Conservation (phyloP, 2,329 filamentous ascomycete species). For the Tolypocladium nubicola region DNA sequence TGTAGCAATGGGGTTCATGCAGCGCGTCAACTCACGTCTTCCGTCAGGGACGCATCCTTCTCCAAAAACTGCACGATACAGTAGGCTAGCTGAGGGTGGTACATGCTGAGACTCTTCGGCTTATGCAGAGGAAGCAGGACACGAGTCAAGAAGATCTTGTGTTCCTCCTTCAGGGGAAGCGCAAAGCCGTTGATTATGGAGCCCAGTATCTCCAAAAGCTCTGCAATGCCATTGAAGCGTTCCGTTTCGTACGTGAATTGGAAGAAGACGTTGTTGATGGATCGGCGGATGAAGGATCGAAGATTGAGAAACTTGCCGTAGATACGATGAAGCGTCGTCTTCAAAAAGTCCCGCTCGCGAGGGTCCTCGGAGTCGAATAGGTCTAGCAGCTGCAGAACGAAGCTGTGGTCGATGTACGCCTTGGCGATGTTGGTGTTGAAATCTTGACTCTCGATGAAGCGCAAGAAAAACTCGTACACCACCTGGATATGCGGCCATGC, state of each 20-base stretch:
- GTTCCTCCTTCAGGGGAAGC: conserved; percentile 91
- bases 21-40: conserved; percentile 57
- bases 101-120: conserved; percentile 99
- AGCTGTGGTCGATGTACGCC: conserved; percentile 95
- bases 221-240: conserved; percentile 95
- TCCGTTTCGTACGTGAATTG: conserved; percentile 99
- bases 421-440: conserved; percentile 99
- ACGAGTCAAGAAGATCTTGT: conserved; percentile 93
- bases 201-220: conserved; percentile 89
- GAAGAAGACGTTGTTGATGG: conserved; percentile 99
- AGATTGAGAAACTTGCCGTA: conserved; percentile 99
- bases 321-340: conserved; percentile 94
- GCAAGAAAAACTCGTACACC: conserved; percentile 97
- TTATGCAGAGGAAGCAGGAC: conserved; percentile 93
- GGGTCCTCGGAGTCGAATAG: conserved; percentile 98
- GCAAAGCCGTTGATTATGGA: conserved; percentile 99
- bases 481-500: conserved; percentile 99
- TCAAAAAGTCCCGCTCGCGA: conserved; percentile 90
- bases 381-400: conserved; percentile 93
- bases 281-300: conserved; percentile 90
- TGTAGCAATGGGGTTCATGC: neutral
- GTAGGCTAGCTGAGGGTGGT: conserved; percentile 94
- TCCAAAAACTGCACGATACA: conserved; percentile 98
- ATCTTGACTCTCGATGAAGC: conserved; percentile 98
- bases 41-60: conserved; percentile 92